Conservation (phyloP, 1,139 yeast species). For the Saccharomycopsis hybrid region DNA sequence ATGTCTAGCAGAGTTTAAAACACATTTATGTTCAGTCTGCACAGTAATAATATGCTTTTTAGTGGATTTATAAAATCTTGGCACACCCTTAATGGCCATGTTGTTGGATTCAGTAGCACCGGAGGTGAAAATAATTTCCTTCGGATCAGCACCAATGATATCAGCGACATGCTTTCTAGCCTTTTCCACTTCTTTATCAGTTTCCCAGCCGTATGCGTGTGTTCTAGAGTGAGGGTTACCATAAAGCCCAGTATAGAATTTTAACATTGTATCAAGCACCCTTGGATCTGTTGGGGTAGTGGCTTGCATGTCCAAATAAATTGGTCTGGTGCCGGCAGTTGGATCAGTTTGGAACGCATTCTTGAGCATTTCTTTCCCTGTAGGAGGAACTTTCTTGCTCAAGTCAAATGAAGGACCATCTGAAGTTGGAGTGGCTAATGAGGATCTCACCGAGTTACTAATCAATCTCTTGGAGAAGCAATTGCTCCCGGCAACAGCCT, state of each 20-base stretch:
- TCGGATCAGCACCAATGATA: conserved; percentile 88
- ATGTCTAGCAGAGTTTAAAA: conserved; percentile 88
- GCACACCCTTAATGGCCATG: conserved; percentile 91
- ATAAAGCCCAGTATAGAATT: conserved; percentile 85
- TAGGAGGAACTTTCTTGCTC: conserved; percentile 10
- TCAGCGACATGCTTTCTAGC: conserved; percentile 80
- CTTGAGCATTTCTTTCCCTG: conserved; percentile 12
- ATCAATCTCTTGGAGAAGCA: background rate
- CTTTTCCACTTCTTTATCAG: conserved; percentile 82
- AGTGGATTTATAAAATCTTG: conserved; percentile 82
- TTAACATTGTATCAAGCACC: conserved; percentile 89
- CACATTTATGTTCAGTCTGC: conserved; percentile 98
- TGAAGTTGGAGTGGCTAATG: conserved; percentile 6
- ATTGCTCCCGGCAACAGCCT: too few relatives aligned
- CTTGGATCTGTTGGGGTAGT: conserved; percentile 98
- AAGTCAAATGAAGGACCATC: background rate
- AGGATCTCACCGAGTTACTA: background rate
- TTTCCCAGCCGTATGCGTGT: conserved; percentile 99
- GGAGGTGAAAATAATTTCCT: conserved; percentile 92
- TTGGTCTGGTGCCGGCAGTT: conserved; percentile 67
- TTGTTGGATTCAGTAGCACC: conserved; percentile 98
- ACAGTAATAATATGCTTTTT: conserved; percentile 93
- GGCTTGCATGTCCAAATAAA: conserved; percentile 92
- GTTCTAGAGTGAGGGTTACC: conserved; percentile 98
- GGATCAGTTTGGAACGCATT: conserved; percentile 26